phyloP scores from a whole-genome alignment of 805 yeast genomes.

The Allodekkera sacchari region DNA sequence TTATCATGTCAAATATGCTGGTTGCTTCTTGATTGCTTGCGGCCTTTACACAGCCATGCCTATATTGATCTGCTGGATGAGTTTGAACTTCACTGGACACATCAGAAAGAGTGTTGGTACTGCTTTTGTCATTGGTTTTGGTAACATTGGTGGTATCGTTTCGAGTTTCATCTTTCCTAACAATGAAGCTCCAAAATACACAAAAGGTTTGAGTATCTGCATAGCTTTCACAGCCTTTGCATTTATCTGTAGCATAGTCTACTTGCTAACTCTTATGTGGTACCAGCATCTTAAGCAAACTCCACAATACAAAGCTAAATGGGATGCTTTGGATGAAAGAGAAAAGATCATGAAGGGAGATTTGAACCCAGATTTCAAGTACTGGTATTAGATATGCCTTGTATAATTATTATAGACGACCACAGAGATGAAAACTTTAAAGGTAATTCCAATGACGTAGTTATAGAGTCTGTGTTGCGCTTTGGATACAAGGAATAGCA shows the following conservation, averaged over 20 bases:
- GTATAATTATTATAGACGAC: too few relatives aligned
- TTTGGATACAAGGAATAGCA: too few relatives aligned
- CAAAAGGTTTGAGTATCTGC: conserved; percentile 40
- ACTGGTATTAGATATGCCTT: conserved; percentile 32
- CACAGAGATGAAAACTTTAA: too few relatives aligned
- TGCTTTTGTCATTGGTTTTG: conserved; percentile 55
- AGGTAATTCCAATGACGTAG: too few relatives aligned
- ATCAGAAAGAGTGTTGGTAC: conserved; percentile 40
- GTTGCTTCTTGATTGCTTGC: conserved; percentile 48
- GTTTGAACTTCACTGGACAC: conserved; percentile 56
- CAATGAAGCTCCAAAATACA: conserved; percentile 50
- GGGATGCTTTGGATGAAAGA: conserved; percentile 21
- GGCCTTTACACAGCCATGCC: conserved; percentile 64
- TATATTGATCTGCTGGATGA: conserved; percentile 53
- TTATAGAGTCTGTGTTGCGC: too few relatives aligned
- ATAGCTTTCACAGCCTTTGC: conserved; percentile 40
- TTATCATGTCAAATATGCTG: conserved; percentile 44
- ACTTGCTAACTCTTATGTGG: conserved; percentile 24
- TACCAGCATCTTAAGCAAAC: conserved; percentile 30
- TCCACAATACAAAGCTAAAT: conserved; percentile 19
- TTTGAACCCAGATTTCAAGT: conserved; percentile 36
- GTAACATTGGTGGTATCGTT: conserved; percentile 64
- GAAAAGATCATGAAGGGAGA: conserved; percentile 27
- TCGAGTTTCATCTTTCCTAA: conserved; percentile 48
- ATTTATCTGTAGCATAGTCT: conserved; percentile 25